Evolutionary conservation across 176 grass and related monocot genomes (phyloP).

Genomic region (bread wheat (Triticum aestivum)): DNA sequence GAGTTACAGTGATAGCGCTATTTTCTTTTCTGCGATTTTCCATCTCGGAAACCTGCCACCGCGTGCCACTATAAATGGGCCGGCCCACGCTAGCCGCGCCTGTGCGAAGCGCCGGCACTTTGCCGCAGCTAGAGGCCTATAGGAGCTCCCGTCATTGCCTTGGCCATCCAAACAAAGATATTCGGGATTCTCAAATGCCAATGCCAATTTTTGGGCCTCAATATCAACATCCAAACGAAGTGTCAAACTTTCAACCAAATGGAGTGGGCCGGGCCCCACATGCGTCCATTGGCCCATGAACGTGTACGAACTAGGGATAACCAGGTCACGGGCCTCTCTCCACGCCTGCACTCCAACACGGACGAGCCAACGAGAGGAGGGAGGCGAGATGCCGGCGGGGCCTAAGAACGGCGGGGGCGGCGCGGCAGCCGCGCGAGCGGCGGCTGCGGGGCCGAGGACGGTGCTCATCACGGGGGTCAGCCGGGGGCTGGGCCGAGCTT

Average conservation of each 20-base stretch:
- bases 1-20: no score
- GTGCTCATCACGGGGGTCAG: constrained; percentile 85
- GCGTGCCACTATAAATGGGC: no score
- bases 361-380: not conserved
- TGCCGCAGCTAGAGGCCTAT: no score
- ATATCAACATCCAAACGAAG: no score
- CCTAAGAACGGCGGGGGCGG: constrained; percentile 35
- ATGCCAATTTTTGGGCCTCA: no score
- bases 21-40: no score
- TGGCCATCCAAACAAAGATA: no score
- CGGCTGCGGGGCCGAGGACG: constrained; percentile 50
- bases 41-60: no score
- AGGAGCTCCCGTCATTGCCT: no score
- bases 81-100: no score
- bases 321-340: not conserved
- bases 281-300: not conserved
- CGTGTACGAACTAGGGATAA: not conserved
- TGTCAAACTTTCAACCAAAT: not conserved
- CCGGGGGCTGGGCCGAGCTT: constrained; percentile 77
- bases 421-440: constrained; percentile 46
- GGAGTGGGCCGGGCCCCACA: not conserved
- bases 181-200: no score
- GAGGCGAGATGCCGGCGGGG: constrained; percentile 40
- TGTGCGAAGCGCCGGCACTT: no score
- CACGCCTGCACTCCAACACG: not conserved